Evolutionary conservation across 1,139 yeast species (phyloP).

Genomic region (Zygotorulaspora mrakii): DNA sequence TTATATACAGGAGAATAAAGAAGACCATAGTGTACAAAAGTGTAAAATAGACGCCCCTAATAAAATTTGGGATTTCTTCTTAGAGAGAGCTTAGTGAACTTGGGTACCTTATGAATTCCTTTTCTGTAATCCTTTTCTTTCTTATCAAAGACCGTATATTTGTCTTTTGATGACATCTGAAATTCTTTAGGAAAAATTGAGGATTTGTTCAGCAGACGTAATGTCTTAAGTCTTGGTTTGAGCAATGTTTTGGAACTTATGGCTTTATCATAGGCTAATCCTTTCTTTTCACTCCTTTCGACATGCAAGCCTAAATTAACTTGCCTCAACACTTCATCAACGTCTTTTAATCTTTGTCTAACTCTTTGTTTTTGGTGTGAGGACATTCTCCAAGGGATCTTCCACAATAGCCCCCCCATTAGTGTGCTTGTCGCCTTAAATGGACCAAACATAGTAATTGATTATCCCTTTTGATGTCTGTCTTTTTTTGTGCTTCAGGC

Average conservation of each 20-base stretch:
- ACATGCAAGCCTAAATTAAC: constrained; percentile 58
- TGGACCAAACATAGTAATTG: constrained; percentile 68
- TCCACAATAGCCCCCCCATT: constrained; percentile 87
- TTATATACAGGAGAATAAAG: constrained; percentile 11
- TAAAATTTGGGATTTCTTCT: constrained; percentile 79
- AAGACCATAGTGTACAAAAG: constrained; percentile 1
- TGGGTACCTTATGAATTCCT: constrained; percentile 80
- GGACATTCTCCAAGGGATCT: constrained; percentile 74
- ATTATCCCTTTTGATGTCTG: neutral
- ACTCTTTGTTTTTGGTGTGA: constrained; percentile 76
- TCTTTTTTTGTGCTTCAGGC: too few species aligned
- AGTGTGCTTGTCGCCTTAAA: constrained; percentile 61
- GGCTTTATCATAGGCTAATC: constrained; percentile 52
- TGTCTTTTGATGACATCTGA: constrained; percentile 77
- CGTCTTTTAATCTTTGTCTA: constrained; percentile 73
- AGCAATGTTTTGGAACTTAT: constrained; percentile 35
- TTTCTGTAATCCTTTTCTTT: constrained; percentile 77
- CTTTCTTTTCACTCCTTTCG: constrained; percentile 43
- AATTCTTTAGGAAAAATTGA: constrained; percentile 66
- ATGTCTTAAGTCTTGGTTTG: constrained; percentile 27
- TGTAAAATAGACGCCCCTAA: constrained; percentile 38
- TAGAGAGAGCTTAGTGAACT: constrained; percentile 83
- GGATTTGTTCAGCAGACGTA: constrained; percentile 30
- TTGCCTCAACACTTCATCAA: constrained; percentile 73
- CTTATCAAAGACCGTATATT: constrained; percentile 81